Evolutionary conservation across 306 rosid genomes (phyloP), one percentile per base, ranked within the genome.

Genomic region (Dryas drummondii): DNA sequence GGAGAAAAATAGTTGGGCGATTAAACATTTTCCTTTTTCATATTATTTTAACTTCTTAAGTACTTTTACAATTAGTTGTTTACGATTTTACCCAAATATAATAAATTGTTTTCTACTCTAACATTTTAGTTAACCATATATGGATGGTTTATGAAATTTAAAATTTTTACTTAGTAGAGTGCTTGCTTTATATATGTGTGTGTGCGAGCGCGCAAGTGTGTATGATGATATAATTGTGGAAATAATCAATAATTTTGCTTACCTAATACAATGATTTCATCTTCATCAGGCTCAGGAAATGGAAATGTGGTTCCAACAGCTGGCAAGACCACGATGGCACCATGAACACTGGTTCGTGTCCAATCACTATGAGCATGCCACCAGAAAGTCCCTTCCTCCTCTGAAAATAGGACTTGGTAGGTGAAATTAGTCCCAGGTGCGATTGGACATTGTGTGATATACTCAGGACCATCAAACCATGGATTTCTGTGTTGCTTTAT

Each of bases 391-490:
- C 88, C 90, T 80, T 86, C 93, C 44, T 86, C 93, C 1, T 19
- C 68, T 0, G 87, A 82, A 59, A 88, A 78, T 2, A 75, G 69
- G 17, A 88, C 62, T 66, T 70, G 82, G 9, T 86, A 86, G 0
- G 75, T 78, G 71, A 86, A 88, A 37, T 57, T 80, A 5, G 45
- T 57, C 16, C 91, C 87, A 0, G 86, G 83, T 76, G 55, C 68
- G 42, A 88, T 84, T 0, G 93, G 89, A 45, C 90, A 82, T 27
- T 86, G 93, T 0, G 93, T 86, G 1, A 88, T 48, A 7, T 66
- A 86, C 60, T 82, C 86, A 4, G 90, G 90, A 0, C 93, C 93
- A 77, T 88, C 93, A 2, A 90, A 80, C 93, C 93, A 88, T 17
- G 93, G 89, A 84, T 86, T 51, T 68, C 90, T 82, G 48, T 82